A percentile compares a stretch with the other conserved stretches of the same genome.
Evolutionary conservation across 495 filamentous ascomycete species (phyloP).

Genomic region (Neurospora sublineolata): DNA sequence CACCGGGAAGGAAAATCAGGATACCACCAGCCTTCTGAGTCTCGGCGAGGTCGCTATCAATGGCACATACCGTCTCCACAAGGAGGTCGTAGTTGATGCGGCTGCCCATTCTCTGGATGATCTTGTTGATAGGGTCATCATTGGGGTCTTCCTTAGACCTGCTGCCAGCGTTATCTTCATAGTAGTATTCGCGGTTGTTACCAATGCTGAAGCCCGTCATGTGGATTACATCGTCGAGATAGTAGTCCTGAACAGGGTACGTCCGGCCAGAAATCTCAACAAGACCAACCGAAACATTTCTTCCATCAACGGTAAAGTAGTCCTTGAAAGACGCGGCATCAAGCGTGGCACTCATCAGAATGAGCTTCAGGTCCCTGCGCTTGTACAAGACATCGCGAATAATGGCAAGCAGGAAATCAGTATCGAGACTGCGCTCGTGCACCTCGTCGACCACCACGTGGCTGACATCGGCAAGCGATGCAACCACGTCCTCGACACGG

Average conservation of each 20-base stretch:
- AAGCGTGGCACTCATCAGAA: constrained; percentile 96
- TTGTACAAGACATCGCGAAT: constrained; percentile 69
- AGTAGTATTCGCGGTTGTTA: constrained; percentile 15
- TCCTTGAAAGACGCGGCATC: constrained; percentile 76
- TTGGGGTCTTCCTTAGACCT: constrained; percentile 18
- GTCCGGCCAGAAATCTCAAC: constrained; percentile 85
- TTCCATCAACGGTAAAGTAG: constrained; percentile 59
- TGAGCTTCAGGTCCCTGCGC: constrained; percentile 75
- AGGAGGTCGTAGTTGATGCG: constrained; percentile 90
- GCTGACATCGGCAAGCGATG: constrained; percentile 75
- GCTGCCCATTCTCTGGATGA: constrained; percentile 66
- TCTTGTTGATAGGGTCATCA: constrained; percentile 44
- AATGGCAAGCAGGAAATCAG: constrained; percentile 84
- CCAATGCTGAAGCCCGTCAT: constrained; percentile 60
- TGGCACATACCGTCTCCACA: constrained; percentile 60
- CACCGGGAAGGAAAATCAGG: constrained; percentile 81
- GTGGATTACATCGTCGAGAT: constrained; percentile 77
- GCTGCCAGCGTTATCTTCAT: constrained; percentile 25
- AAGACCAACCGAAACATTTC: constrained; percentile 49
- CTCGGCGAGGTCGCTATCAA: constrained; percentile 56
- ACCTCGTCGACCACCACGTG: constrained; percentile 97
- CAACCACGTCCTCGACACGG: constrained; percentile 60
- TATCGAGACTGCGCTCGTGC: constrained; percentile 90
- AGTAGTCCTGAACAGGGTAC: constrained; percentile 80
- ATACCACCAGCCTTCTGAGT: constrained; percentile 66